Base-by-base conservation (phyloP, 495 filamentous ascomycete genomes). In the Penicillium egyptiacum region DNA sequence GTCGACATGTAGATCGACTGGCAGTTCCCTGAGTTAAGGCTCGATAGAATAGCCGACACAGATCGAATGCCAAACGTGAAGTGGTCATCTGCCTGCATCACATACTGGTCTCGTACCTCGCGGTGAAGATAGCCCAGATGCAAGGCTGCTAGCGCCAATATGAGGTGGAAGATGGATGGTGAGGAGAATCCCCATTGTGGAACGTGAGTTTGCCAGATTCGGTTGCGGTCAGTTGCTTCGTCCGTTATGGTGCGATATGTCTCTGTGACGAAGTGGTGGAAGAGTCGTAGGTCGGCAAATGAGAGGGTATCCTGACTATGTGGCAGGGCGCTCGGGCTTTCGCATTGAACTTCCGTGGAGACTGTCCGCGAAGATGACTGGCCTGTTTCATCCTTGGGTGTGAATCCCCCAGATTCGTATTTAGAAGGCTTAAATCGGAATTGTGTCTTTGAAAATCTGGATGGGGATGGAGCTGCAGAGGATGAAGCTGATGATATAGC, bases 1-100 rank as follows among this genome's bases (percentile, higher is more conserved):
- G 78, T 71, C 3, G 79, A 68, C 19, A 75, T 77, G 53, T 81
- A 79, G 43, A 82, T 68, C 26, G 66, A 62, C 37, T 76, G 75
- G 35, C 76, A 78, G 39, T 77, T 80, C 0, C 67, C 59, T 8
- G 62, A 57, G 50, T 72, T 62, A 10, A 81, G 64, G 25, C 68
- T 60, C 0, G 66, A 55, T 8, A 81, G 61, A 0, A 74, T 64
- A 10, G 59, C 43, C 0, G 75, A 75, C 10, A 81, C 80, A 3
- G 72, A 73, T 17, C 67, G 65, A 0, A 82, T 66, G 4, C 77
- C 79, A 48, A 71, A 70, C 4, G 74, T 77, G 51, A 81, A 77
- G 53, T 81, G 80, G 3, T 65, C 58, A 45, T 77, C 70, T 4
- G 78, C 79, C 62, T 76, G 63, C 16, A 44, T 23, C n/a, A 71